Conservation (phyloP, 1,284 basidiomycete genomes). For the Takashimella tepidaria region DNA sequence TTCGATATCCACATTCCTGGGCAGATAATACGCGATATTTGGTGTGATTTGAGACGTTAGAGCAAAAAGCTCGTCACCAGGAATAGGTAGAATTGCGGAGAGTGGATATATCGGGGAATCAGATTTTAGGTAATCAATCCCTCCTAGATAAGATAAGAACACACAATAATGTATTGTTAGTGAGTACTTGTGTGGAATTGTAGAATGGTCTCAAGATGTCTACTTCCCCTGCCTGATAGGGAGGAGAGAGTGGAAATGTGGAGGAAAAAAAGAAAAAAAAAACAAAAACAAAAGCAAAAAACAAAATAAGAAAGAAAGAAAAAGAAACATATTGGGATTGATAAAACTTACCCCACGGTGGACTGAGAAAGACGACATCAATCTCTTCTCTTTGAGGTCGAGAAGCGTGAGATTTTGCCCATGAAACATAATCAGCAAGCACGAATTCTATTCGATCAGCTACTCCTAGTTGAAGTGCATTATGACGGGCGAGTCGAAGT, state of each 20-base stretch:
- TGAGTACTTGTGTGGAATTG: too few relatives aligned
- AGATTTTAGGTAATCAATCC: slow-evolving; percentile 31
- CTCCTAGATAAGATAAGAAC: slow-evolving; percentile 5
- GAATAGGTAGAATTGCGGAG: slow-evolving; percentile 67
- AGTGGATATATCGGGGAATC: slow-evolving; percentile 60
- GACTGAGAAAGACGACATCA: slow-evolving; percentile 85
- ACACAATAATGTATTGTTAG: too few relatives aligned
- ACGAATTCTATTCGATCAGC: slow-evolving; percentile 91
- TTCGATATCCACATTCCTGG: slow-evolving; percentile 69
- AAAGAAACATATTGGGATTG: too few relatives aligned
- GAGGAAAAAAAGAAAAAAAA: too few relatives aligned
- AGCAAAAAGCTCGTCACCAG: slow-evolving; percentile 72
- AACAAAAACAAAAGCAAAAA: too few relatives aligned
- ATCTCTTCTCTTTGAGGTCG: slow-evolving; percentile 52
- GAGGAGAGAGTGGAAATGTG: background rate
- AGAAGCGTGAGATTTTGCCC: slow-evolving; percentile 59
- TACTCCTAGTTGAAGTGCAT: slow-evolving; percentile 88
- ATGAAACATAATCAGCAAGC: slow-evolving; percentile 76
- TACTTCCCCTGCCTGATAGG: background rate
- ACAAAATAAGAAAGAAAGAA: too few relatives aligned
- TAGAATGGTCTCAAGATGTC: too few relatives aligned
- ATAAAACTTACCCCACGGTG: slow-evolving; percentile 80
- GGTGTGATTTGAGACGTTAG: slow-evolving; percentile 61
- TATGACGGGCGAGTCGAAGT: slow-evolving; percentile 80
- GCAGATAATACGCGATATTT: slow-evolving; percentile 85